Percentiles rank a stretch among this genome's conserved stretches.
These are phyloP conservation scores for Ampelomyces quisqualis DNA, from an alignment of 2,329 filamentous ascomycete species.

Conservation along the genomic window DNA sequence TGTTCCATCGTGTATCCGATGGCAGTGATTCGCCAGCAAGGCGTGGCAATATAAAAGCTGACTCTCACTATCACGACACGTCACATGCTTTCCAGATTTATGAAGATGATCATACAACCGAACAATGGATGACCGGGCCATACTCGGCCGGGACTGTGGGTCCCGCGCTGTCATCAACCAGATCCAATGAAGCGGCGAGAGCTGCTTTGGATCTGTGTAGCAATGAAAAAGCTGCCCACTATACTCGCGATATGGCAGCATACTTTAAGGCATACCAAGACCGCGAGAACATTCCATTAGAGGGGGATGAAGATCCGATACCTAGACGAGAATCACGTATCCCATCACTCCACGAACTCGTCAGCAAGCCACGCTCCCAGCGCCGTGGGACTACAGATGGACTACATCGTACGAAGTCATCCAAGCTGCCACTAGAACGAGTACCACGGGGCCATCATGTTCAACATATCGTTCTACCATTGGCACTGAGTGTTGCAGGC, in stretches of 20 bases:
- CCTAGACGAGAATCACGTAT: neutral
- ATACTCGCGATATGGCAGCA: constrained; percentile 5
- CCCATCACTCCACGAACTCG: neutral
- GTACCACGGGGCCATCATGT: constrained; percentile 30
- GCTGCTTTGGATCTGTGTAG: neutral
- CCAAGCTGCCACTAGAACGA: constrained; percentile 44
- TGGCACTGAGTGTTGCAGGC: neutral
- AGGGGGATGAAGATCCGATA: neutral
- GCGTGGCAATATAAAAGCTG: too few species aligned
- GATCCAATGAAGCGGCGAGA: neutral
- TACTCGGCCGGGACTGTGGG: neutral
- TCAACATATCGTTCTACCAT: constrained; percentile 24
- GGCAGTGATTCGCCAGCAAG: too few species aligned
- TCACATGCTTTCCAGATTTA: constrained; percentile 1
- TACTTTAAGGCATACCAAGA: constrained; percentile 5
- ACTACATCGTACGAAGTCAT: constrained; percentile 37
- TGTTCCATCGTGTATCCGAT: too few species aligned
- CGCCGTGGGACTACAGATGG: constrained; percentile 12
- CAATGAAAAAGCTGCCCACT: neutral
- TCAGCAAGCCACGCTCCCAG: neutral
- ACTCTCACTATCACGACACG: too few species aligned
- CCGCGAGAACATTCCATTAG: neutral
- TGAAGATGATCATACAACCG: neutral
- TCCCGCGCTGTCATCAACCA: neutral
- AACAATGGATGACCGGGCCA: neutral